Percentiles rank a stretch among this genome's conserved stretches.
phyloP scores from a whole-genome alignment of 2,329 filamentous ascomycete species.

The Aaosphaeria arxii region DNA sequence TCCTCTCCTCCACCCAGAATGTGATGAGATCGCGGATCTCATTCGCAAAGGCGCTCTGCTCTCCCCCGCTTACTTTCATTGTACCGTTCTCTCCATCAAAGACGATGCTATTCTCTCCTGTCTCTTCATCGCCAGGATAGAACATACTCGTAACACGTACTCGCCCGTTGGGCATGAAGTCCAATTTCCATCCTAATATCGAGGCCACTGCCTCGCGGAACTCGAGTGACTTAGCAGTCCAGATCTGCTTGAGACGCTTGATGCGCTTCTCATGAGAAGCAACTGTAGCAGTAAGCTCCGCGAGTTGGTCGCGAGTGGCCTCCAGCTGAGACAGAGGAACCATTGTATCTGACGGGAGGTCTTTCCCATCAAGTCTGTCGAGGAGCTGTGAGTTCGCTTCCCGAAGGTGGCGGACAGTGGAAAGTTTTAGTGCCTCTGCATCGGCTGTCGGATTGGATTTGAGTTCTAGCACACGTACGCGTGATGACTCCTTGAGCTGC shows the following conservation, averaged over 20 bases:
- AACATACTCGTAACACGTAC: slow-evolving; percentile 88
- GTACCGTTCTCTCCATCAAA: slow-evolving; percentile 93
- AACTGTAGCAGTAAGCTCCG: slow-evolving; percentile 49
- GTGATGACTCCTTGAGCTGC: slow-evolving; percentile 62
- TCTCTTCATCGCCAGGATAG: slow-evolving; percentile 65
- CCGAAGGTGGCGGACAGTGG: slow-evolving; percentile 72
- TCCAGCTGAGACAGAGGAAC: slow-evolving; percentile 77
- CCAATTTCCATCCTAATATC: slow-evolving; percentile 89
- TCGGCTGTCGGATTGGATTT: slow-evolving; percentile 90
- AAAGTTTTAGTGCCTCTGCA: slow-evolving; percentile 77
- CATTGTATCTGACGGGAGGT: slow-evolving; percentile 39
- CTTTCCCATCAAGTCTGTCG: slow-evolving; percentile 60
- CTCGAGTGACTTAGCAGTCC: slow-evolving; percentile 84
- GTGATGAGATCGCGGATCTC: slow-evolving; percentile 84
- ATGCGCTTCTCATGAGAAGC: slow-evolving; percentile 76
- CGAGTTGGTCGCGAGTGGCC: slow-evolving; percentile 71
- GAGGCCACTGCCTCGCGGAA: slow-evolving; percentile 94
- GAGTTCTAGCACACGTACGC: slow-evolving; percentile 79
- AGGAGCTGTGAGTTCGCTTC: slow-evolving; percentile 83
- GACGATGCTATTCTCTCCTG: slow-evolving; percentile 57
- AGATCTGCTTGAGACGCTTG: slow-evolving; percentile 86
- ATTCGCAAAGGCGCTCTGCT: slow-evolving; percentile 78
- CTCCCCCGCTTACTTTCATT: slow-evolving; percentile 95
- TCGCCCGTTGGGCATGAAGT: slow-evolving; percentile 95
- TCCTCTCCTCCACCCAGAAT: slow-evolving; percentile 94